Evolutionary conservation across 345 rosid genomes (phyloP).

Genomic region (Acer campestre): DNA sequence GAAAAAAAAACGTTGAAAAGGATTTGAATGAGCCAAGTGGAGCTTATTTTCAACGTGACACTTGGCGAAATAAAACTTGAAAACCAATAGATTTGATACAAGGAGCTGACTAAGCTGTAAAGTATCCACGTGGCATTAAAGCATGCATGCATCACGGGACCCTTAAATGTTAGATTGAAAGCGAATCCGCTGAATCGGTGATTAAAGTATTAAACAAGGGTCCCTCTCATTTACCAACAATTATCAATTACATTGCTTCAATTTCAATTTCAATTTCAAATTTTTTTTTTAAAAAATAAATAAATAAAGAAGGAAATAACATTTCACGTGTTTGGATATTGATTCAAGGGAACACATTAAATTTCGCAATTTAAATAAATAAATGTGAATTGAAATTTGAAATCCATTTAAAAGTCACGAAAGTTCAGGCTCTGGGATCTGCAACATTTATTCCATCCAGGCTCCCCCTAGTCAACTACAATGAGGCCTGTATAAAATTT

Average conservation of each 20-base stretch:
- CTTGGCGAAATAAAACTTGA: neutral
- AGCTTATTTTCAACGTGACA: neutral
- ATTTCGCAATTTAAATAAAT: neutral
- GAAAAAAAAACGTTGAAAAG: no score
- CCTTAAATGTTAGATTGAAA: neutral
- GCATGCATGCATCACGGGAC: neutral
- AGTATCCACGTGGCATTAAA: neutral
- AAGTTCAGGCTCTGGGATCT: slow-evolving; percentile 11
- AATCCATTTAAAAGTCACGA: neutral
- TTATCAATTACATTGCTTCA: neutral
- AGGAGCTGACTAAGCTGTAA: neutral
- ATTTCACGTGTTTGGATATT: neutral
- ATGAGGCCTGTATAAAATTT: neutral
- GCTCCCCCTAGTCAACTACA: neutral
- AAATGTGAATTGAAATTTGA: no score
- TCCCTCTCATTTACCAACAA: neutral
- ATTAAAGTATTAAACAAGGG: neutral
- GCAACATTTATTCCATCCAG: neutral
- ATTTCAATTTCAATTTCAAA: no score
- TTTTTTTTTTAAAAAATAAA: no score
- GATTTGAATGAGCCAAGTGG: no score
- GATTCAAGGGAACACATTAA: neutral
- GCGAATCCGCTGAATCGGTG: neutral
- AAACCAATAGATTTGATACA: neutral
- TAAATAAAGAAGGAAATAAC: neutral